phyloP scores from a whole-genome alignment of 768 basidiomycete genomes.

The Macrolepiota albuminosa region DNA sequence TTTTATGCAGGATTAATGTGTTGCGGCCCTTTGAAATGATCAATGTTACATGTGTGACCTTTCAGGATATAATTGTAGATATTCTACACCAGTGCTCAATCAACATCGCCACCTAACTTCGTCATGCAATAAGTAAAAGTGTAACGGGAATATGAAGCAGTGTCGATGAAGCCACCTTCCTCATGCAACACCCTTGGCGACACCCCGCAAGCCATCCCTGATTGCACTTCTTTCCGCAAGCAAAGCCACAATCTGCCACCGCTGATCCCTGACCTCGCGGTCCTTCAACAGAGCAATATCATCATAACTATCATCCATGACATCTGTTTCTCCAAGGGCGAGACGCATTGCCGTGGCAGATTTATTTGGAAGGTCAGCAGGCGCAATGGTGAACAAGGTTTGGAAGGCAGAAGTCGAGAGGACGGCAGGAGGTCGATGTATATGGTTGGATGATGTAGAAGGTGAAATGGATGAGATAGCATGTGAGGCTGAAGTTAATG shows the following conservation, averaged over 20 bases:
- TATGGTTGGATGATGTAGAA: slow-evolving; percentile 36
- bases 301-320: slow-evolving; percentile 47
- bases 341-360: slow-evolving; percentile 75
- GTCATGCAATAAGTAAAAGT: not conserved
- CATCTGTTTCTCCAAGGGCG: slow-evolving; percentile 49
- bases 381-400: slow-evolving; percentile 71
- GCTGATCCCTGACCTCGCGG: slow-evolving; percentile 60
- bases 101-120: not conserved
- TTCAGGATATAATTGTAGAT: not conserved
- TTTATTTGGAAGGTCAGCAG: slow-evolving; percentile 72
- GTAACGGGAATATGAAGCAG: not conserved
- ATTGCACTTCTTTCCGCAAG: slow-evolving; percentile 71
- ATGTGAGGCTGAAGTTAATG: slow-evolving; percentile 70
- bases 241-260: slow-evolving; percentile 76
- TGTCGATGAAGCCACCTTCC: no score
- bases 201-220: slow-evolving; percentile 35
- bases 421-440: slow-evolving; percentile 36
- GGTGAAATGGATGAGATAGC: slow-evolving; percentile 73
- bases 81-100: not conserved
- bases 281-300: slow-evolving; percentile 52
- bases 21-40: not conserved
- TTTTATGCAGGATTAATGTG: no score
- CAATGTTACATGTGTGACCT: not conserved
- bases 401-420: slow-evolving; percentile 71
- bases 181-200: slow-evolving; percentile 10